phyloP scores from a whole-genome alignment of 2,329 filamentous ascomycete species.

The Talaromyces piceae region DNA sequence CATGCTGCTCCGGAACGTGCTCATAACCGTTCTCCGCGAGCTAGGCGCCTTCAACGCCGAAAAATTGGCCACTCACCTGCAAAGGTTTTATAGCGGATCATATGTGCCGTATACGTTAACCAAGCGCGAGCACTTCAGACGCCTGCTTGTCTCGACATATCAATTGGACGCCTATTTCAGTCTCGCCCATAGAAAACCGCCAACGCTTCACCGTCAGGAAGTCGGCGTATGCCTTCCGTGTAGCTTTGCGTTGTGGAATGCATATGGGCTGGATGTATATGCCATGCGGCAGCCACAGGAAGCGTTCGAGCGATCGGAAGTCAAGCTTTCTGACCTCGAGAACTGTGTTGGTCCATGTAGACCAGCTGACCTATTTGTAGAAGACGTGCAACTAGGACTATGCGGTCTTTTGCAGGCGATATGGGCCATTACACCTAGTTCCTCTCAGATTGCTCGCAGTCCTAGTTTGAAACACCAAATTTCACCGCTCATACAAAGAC shows the following conservation, averaged over 20 bases:
- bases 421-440: not conserved
- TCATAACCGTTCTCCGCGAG: constrained; percentile 7
- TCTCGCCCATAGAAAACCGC: constrained; percentile 1
- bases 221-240: constrained; percentile 1
- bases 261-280: constrained; percentile 5
- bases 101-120: constrained; percentile 2
- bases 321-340: not conserved
- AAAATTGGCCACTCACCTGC: not conserved
- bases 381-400: constrained; percentile 6
- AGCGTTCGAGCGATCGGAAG: not conserved
- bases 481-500: not conserved
- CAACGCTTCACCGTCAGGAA: constrained; percentile 7
- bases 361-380: not conserved
- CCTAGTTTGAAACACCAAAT: not conserved
- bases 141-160: constrained; percentile 1
- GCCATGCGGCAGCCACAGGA: constrained; percentile 1
- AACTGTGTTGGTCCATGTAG: not conserved
- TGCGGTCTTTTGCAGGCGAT: constrained; percentile 4
- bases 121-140: constrained; percentile 1
- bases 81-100: constrained; percentile 1
- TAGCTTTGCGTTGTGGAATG: constrained; percentile 9
- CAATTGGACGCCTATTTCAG: constrained; percentile 4
- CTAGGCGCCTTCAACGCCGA: not conserved
- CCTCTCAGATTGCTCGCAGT: not conserved
- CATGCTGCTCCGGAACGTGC: constrained; percentile 7